Percentiles rank a stretch among this genome's conserved stretches.
Evolutionary conservation across 805 yeast species (phyloP).

Genomic region (Starmerella kuoi): DNA sequence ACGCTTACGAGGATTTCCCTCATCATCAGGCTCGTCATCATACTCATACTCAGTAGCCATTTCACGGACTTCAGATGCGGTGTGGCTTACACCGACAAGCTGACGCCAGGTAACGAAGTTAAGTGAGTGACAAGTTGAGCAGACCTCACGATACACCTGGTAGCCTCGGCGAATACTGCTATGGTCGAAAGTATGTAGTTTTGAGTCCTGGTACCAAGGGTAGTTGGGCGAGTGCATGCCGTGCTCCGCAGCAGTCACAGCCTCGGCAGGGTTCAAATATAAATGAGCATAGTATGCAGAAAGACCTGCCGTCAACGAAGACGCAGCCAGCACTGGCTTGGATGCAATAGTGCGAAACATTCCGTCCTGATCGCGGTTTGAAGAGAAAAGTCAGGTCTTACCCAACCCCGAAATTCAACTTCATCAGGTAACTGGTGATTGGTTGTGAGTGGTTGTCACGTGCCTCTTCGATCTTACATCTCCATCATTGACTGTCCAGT

Average conservation of each 20-base stretch:
- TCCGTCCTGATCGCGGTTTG: slow-evolving; percentile 4
- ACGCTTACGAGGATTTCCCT: slow-evolving; percentile 96
- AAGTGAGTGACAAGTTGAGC: slow-evolving; percentile 97
- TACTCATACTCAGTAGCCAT: slow-evolving; percentile 95
- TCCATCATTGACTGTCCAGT: neutral
- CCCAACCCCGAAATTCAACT: slow-evolving; percentile 4
- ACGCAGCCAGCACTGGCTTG: slow-evolving; percentile 19
- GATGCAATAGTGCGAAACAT: slow-evolving; percentile 18
- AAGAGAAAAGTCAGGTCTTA: slow-evolving; percentile 3
- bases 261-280: slow-evolving; percentile 51
- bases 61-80: slow-evolving; percentile 75
- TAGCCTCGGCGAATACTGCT: slow-evolving; percentile 96
- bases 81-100: slow-evolving; percentile 91
- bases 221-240: slow-evolving; percentile 92
- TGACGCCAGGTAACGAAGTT: slow-evolving; percentile 98
- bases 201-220: slow-evolving; percentile 87
- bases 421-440: slow-evolving; percentile 7
- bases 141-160: slow-evolving; percentile 97
- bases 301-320: slow-evolving; percentile 17
- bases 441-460: slow-evolving; percentile 5
- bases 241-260: slow-evolving; percentile 98
- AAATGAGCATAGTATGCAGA: slow-evolving; percentile 19
- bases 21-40: slow-evolving; percentile 91
- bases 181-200: slow-evolving; percentile 59
- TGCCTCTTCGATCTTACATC: neutral